Evolutionary conservation across 192 early-diverging fungal genomes (phyloP).

Genomic region (Phlyctochytrium arcticum): DNA sequence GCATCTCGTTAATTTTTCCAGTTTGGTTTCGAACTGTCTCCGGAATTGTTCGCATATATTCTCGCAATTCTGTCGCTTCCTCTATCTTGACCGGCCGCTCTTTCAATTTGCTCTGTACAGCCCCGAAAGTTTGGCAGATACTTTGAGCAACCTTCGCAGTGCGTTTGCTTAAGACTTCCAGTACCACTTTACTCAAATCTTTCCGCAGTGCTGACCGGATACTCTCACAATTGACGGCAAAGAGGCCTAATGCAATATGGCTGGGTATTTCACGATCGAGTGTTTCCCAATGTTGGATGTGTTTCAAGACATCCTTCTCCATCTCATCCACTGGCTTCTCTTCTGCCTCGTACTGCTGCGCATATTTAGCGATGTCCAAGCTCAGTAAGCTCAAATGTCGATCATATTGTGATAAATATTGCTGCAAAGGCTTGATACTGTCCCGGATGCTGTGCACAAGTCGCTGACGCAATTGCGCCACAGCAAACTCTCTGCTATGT

Average conservation of each 20-base stretch:
- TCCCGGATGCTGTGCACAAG: slow-evolving; percentile 31
- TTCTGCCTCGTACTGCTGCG: slow-evolving; percentile 49
- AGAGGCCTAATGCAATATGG: slow-evolving; percentile 51
- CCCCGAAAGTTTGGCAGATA: slow-evolving; percentile 42
- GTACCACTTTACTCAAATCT: slow-evolving; percentile 50
- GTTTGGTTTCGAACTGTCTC: slow-evolving; percentile 43
- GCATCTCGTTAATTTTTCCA: slow-evolving; percentile 45
- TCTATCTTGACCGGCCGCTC: slow-evolving; percentile 56
- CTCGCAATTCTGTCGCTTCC: slow-evolving; percentile 54
- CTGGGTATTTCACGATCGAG: slow-evolving; percentile 57
- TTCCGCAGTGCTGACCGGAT: slow-evolving; percentile 49
- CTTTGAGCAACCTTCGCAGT: slow-evolving; percentile 37
- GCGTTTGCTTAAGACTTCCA: slow-evolving; percentile 44
- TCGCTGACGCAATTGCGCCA: slow-evolving; percentile 27
- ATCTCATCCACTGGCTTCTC: slow-evolving; percentile 53
- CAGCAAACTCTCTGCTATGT: slow-evolving; percentile 36
- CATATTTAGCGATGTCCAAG: slow-evolving; percentile 45
- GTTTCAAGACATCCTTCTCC: slow-evolving; percentile 46
- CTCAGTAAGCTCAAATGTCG: slow-evolving; percentile 49
- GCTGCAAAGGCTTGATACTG: slow-evolving; percentile 38
- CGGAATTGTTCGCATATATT: slow-evolving; percentile 55
- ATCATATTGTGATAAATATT: slow-evolving; percentile 49
- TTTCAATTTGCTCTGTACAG: slow-evolving; percentile 45
- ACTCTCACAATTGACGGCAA: slow-evolving; percentile 54
- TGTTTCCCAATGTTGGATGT: slow-evolving; percentile 54